Conservation (phyloP, 805 yeast species). For the Yamadazyma olivae region DNA sequence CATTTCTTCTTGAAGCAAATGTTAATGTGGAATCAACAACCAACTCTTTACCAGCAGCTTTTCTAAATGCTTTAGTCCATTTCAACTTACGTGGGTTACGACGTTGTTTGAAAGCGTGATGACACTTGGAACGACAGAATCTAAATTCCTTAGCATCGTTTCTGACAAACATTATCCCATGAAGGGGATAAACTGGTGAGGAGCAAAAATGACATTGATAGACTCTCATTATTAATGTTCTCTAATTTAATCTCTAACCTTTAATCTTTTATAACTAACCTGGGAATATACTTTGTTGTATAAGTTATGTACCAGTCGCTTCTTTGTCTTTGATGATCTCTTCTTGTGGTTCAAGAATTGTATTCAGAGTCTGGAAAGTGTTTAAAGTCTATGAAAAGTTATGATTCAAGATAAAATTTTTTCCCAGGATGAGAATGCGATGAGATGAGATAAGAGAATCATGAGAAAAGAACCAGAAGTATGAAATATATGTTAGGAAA, state of each 20-base stretch:
- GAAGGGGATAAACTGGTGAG: slow-evolving; percentile 80
- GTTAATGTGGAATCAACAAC: slow-evolving; percentile 96
- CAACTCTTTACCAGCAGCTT: slow-evolving; percentile 98
- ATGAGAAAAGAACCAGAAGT: too few species aligned
- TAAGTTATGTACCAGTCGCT: too few species aligned
- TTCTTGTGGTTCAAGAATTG: too few species aligned
- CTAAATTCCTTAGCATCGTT: slow-evolving; percentile 97
- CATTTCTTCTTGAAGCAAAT: slow-evolving; percentile 95
- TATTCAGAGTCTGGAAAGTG: too few species aligned
- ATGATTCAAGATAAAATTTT: slow-evolving; percentile 1
- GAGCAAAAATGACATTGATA: slow-evolving; percentile 96
- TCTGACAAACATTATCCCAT: slow-evolving; percentile 96
- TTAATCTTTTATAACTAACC: too few species aligned
- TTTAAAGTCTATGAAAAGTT: too few species aligned
- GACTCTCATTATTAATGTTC: slow-evolving; percentile 63
- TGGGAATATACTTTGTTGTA: too few species aligned
- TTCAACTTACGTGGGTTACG: slow-evolving; percentile 96
- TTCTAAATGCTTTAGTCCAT: slow-evolving; percentile 99
- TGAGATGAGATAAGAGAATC: slow-evolving; percentile 3
- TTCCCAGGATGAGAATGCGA: slow-evolving; percentile 1
- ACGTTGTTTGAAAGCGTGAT: slow-evolving; percentile 94
- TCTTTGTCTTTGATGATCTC: too few species aligned
- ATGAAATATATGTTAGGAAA: too few species aligned
- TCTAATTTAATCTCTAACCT: too few species aligned
- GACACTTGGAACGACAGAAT: slow-evolving; percentile 97